Evolutionary conservation across 2,329 filamentous ascomycete genomes (phyloP), one percentile per base, ranked within the genome.

Genomic region (Aspergillus tubingensis): DNA sequence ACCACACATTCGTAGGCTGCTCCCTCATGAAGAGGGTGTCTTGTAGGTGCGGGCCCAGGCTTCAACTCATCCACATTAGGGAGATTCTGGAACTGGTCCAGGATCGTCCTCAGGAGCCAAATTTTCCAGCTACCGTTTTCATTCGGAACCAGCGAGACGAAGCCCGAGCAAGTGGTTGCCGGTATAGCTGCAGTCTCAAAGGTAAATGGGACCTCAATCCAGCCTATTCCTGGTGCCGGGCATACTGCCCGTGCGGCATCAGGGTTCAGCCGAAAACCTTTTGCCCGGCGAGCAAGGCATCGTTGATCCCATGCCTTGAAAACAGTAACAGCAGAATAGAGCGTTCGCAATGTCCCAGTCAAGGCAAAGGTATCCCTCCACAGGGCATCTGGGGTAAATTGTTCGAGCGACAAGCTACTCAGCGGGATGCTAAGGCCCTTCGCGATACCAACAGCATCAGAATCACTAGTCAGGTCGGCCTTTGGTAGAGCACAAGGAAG

Each of bases 1-100:
- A 77, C 60, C 15, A 77, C 60, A 21, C 48, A 58, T 23, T 51
- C 55, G 43, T 49, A 49, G 2, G 2, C 13, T 8, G 47, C 47
- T 4, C 25, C 15, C n/a, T 49, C 47, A 23, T 25, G 17, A 11
- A 44, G 11, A 44, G 17, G 17, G 7, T 48, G 47, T 8, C 8
- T 25, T 4, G 47, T 25, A 32, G 5, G 23, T 23, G 23, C 8
- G 6, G 27, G 27, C 27, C 8, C 17, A 11, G 44, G 44, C 47
- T 27, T 13, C 4, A 27, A 25, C 11, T 49, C 47, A 30, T 49
- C 47, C 47, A 49, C 47, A 15, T 25, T 49, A 1, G 47, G 47
- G 7, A 30, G 23, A 10, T 17, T 23, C 3, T 13, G 15, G 17
- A 49, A 49, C 21, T 30, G 13, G 23, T 32, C 47, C 25, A 49